Percentiles rank a stretch among this genome's conserved stretches.
These are phyloP conservation scores for Staphylotrichum tortipilum DNA, from an alignment of 495 filamentous ascomycete species.

Conservation along the genomic window DNA sequence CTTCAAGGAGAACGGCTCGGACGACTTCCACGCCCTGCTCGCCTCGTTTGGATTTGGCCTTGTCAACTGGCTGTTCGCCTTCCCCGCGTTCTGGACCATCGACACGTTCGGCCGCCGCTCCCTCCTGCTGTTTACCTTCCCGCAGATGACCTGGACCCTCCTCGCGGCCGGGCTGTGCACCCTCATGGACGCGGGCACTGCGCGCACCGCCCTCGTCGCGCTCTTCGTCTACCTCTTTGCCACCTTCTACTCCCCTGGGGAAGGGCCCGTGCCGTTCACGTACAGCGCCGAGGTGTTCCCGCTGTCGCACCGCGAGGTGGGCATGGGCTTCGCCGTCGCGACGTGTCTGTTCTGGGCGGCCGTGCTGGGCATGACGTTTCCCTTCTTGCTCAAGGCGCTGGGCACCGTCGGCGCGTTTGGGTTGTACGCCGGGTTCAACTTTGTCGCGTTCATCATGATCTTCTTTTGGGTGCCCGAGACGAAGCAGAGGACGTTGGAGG, in stretches of 20 bases:
- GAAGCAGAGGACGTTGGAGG: conserved; percentile 62
- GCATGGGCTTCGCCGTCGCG: conserved; percentile 66
- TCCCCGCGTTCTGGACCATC: conserved; percentile 75
- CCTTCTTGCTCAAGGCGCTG: conserved; percentile 49
- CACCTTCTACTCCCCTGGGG: conserved; percentile 69
- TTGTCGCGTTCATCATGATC: conserved; percentile 56
- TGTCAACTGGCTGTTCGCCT: conserved; percentile 77
- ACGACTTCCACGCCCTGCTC: conserved; percentile 50
- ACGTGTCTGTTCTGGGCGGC: conserved; percentile 60
- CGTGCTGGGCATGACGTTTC: conserved; percentile 57
- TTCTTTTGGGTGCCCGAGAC: conserved; percentile 62
- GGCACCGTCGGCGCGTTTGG: conserved; percentile 49
- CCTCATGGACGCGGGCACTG: conserved; percentile 41
- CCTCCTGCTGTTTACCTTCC: conserved; percentile 77
- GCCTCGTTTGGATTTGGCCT: conserved; percentile 73
- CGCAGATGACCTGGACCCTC: conserved; percentile 73
- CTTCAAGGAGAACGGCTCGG: conserved; percentile 47
- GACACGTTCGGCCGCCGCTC: conserved; percentile 73
- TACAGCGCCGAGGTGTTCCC: conserved; percentile 76
- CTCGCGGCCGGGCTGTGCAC: conserved; percentile 65
- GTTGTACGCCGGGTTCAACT: conserved; percentile 54
- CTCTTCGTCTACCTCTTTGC: conserved; percentile 65
- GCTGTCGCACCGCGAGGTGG: conserved; percentile 62
- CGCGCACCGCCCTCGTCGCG: conserved; percentile 56
- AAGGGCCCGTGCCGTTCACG: conserved; percentile 76